Percentiles rank a stretch among this genome's conserved stretches.
Conservation (phyloP, 306 rosid genomes). For the Neltuma alba region DNA sequence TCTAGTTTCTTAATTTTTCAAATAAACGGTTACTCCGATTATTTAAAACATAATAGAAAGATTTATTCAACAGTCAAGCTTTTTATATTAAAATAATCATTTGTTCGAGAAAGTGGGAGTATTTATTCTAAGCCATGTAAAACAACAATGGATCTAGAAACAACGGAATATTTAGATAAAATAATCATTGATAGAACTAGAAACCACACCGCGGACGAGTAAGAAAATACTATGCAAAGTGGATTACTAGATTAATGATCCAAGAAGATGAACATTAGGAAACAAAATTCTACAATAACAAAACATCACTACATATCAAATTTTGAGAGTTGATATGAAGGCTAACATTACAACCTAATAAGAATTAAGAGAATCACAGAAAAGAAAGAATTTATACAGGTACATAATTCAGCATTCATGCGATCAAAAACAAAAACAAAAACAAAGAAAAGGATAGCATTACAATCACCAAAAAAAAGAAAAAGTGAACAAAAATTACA, state of each 20-base stretch:
- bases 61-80: not conserved
- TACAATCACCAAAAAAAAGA: not conserved
- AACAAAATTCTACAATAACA: not conserved
- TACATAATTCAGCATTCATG: not conserved
- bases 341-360: not conserved
- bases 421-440: conserved; percentile 1
- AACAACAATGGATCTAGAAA: not conserved
- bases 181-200: no score
- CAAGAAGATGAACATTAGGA: not conserved
- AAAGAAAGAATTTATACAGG: not conserved
- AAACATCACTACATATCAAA: not conserved
- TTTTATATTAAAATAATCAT: not conserved
- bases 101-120: not conserved
- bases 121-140: not conserved
- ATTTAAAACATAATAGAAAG: not conserved
- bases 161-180: no score
- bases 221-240: no score
- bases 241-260: not conserved
- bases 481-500: not conserved
- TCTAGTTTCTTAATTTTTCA: not conserved
- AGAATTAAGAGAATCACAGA: not conserved
- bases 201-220: no score
- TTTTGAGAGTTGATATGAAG: not conserved
- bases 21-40: not conserved
- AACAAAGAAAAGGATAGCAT: not conserved